Conservation (phyloP, 169 alveolate genomes). For the Babesia ovata region DNA sequence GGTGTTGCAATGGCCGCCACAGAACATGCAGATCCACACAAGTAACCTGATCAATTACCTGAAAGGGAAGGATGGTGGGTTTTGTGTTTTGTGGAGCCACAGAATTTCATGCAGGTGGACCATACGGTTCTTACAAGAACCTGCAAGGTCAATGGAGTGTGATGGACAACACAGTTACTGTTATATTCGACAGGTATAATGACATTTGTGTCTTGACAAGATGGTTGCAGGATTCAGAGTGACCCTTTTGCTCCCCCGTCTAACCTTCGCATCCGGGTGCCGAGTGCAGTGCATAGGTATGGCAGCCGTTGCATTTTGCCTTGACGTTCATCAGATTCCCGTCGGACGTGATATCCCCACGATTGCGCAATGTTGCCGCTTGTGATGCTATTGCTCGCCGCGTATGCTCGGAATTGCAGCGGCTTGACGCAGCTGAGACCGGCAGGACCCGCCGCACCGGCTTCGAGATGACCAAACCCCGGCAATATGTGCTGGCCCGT, state of each 20-base stretch:
- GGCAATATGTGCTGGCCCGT: constrained; percentile 54
- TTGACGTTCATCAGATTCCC: constrained; percentile 50
- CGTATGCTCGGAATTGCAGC: neutral
- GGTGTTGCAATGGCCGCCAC: constrained; percentile 60
- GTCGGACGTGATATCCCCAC: constrained; percentile 18
- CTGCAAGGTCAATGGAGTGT: constrained; percentile 69
- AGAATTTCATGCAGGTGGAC: constrained; percentile 46
- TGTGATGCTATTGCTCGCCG: constrained; percentile 65
- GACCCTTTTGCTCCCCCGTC: constrained; percentile 83
- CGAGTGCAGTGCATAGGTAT: constrained; percentile 2
- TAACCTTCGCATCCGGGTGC: constrained; percentile 66
- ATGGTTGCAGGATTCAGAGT: constrained; percentile 69
- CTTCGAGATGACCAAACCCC: constrained; percentile 31
- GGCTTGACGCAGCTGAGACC: neutral
- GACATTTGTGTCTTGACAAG: neutral
- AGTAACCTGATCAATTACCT: constrained; percentile 23
- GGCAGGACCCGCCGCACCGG: neutral
- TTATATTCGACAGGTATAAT: constrained; percentile 21
- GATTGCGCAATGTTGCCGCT: constrained; percentile 65
- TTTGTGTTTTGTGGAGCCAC: neutral
- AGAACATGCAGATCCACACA: constrained; percentile 12
- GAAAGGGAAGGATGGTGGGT: constrained; percentile 29
- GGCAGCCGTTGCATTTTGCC: neutral
- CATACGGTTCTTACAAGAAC: constrained; percentile 67
- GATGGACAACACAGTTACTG: constrained; percentile 32